Base-by-base conservation (phyloP, 139 green algal species). In the Dunaliella sp. region DNA sequence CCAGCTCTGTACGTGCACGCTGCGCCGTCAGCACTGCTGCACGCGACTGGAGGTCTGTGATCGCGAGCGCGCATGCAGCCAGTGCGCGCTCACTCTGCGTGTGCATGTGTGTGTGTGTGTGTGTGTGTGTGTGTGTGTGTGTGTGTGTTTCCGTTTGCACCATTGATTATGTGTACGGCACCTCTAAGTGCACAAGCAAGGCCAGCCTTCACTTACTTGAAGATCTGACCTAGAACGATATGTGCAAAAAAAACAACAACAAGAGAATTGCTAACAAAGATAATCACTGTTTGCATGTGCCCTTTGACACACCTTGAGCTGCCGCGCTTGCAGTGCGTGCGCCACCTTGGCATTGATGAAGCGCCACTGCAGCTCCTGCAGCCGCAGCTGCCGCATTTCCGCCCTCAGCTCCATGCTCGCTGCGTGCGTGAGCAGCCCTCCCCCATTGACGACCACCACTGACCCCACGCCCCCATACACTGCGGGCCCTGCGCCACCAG, bases 281-380 rank as follows among this genome's bases (percentile, higher is more conserved):
- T n/a, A n/a, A n/a, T n/a, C n/a, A n/a, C n/a, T n/a, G n/a, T n/a
- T n/a, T n/a, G n/a, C n/a, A n/a, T n/a, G n/a, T n/a, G n/a, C n/a
- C n/a, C n/a, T n/a, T n/a, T n/a, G n/a, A n/a, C n/a, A n/a, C 76
- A 83, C 79, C 79, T 83, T 36, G 33, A 72, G 36, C 31, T 65
- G 30, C 26, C 79, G 79, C 24, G 35, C 24, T 2, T 83, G 26
- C 79, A 83, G 36, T 31, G 79, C 79, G 24, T 59, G 36, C 30
- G 48, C 79, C 35, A 83, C 57, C 25, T 34, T 31, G 1, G 79
- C 79, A 22, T 83, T 83, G 36, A 83, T 65, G 36, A 74, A 59
- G 3, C 79, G 35, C 79, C 79, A 83, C 79, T 83, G 79, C 79
- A 83, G 36, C 79, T 83, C 79, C 79, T 83, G 79, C 36, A 83